phyloP scores from a whole-genome alignment of 495 filamentous ascomycete species.

The Tuber brumale region DNA sequence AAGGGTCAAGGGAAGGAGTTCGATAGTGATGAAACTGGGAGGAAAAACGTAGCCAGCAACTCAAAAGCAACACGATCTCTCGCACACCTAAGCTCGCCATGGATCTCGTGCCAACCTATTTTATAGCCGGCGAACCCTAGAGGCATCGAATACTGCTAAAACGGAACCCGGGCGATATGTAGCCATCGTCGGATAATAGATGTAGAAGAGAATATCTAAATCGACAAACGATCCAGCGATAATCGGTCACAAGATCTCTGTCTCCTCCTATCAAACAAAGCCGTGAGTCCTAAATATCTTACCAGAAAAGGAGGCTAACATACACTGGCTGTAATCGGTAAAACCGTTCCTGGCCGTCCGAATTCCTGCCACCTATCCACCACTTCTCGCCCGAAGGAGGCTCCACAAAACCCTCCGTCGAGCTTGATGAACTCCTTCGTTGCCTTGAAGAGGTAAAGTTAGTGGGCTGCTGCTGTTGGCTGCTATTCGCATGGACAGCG shows the following conservation, averaged over 20 bases:
- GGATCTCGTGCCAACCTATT: neutral
- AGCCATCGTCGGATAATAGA: neutral
- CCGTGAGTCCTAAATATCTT: neutral
- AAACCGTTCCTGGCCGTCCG: constrained; percentile 64
- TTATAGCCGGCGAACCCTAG: neutral
- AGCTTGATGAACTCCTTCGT: constrained; percentile 58
- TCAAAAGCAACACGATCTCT: neutral
- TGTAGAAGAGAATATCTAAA: constrained; percentile 15
- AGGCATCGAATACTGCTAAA: neutral
- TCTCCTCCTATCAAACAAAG: constrained; percentile 23
- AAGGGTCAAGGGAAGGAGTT: neutral
- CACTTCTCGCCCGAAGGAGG: constrained; percentile 61
- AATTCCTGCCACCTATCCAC: constrained; percentile 67
- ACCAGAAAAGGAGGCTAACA: constrained; percentile 13
- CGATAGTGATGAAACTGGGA: neutral
- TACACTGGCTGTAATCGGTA: constrained; percentile 49
- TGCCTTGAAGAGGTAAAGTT: constrained; percentile 39
- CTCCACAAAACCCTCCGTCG: constrained; percentile 57
- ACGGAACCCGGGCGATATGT: neutral
- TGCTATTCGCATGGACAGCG: constrained; percentile 26
- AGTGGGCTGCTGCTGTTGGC: constrained; percentile 40
- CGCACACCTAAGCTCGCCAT: neutral
- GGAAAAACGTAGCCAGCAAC: neutral
- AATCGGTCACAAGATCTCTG: constrained; percentile 41
- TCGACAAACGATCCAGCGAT: constrained; percentile 40